phyloP scores from a whole-genome alignment of 768 basidiomycete genomes.

The Epithele typhae region DNA sequence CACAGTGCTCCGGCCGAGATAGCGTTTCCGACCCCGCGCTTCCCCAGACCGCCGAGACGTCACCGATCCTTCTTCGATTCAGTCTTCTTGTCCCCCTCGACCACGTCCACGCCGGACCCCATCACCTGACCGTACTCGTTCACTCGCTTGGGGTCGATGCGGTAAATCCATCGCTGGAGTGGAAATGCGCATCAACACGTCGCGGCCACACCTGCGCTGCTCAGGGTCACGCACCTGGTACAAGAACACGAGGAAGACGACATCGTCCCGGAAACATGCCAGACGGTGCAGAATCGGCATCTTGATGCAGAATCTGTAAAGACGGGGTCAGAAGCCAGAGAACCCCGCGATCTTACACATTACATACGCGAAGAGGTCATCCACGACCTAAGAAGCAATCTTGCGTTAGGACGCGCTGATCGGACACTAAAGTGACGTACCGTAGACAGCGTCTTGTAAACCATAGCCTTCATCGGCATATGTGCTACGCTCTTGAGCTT shows the following conservation, averaged over 20 bases:
- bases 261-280: slow-evolving; percentile 86
- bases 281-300: slow-evolving; percentile 95
- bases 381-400: slow-evolving; percentile 48
- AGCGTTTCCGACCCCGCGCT: slow-evolving; percentile 5
- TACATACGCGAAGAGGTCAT: slow-evolving; percentile 86
- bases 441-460: slow-evolving; percentile 88
- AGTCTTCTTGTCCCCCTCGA: slow-evolving; percentile 28
- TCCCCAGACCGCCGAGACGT: slow-evolving; percentile 13
- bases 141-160: slow-evolving; percentile 87
- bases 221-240: slow-evolving; percentile 65
- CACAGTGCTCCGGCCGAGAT: slow-evolving; percentile 20
- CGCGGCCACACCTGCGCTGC: neutral
- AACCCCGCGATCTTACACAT: neutral
- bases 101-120: slow-evolving; percentile 39
- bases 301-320: slow-evolving; percentile 81
- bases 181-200: slow-evolving; percentile 14
- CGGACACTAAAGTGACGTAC: too few species aligned
- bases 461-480: slow-evolving; percentile 98
- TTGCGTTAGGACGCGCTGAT: too few species aligned
- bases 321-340: neutral
- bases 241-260: slow-evolving; percentile 87
- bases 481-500: slow-evolving; percentile 97
- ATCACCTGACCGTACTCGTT: slow-evolving; percentile 96
- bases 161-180: slow-evolving; percentile 91
- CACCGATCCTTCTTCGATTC: slow-evolving; percentile 35